A percentile compares a stretch with the other conserved stretches of the same genome.
Evolutionary conservation across 208 protist genomes (phyloP).

Genomic region (Trypanosomatidae sp.): DNA sequence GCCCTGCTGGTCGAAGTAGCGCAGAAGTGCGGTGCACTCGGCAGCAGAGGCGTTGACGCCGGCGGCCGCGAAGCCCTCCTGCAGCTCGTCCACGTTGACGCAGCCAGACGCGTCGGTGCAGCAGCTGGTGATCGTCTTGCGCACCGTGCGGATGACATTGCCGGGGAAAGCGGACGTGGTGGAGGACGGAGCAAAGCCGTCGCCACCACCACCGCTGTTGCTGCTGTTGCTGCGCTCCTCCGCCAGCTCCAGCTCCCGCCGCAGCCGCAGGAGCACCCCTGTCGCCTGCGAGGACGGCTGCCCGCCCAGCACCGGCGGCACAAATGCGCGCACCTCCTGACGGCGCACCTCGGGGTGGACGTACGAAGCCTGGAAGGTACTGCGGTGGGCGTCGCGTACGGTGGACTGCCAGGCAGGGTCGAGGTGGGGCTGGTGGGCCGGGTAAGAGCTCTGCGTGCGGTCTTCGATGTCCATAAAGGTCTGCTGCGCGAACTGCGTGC

Average conservation of each 20-base stretch:
- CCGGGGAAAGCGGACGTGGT: slow-evolving; percentile 75
- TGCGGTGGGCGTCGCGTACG: slow-evolving; percentile 9
- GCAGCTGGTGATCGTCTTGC: slow-evolving; percentile 31
- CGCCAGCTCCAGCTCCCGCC: slow-evolving; percentile 50
- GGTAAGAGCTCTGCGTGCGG: slow-evolving; percentile 65
- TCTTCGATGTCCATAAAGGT: slow-evolving; percentile 82
- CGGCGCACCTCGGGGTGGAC: slow-evolving; percentile 27
- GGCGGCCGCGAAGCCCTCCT: slow-evolving; percentile 44
- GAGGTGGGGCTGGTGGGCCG: slow-evolving; percentile 81
- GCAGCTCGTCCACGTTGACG: slow-evolving; percentile 72
- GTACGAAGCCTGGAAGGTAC: slow-evolving; percentile 30
- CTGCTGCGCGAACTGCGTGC: slow-evolving; percentile 53
- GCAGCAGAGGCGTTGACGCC: slow-evolving; percentile 35
- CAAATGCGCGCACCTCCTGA: slow-evolving; percentile 29
- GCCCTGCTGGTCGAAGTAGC: slow-evolving; percentile 60
- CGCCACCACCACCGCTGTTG: not conserved
- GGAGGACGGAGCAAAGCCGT: too few relatives aligned
- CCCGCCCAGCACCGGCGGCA: slow-evolving; percentile 57
- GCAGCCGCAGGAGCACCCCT: slow-evolving; percentile 68
- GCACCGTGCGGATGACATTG: slow-evolving; percentile 65
- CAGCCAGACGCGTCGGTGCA: slow-evolving; percentile 33
- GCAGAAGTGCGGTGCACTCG: slow-evolving; percentile 74
- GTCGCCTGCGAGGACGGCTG: slow-evolving; percentile 54
- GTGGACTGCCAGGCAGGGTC: slow-evolving; percentile 45
- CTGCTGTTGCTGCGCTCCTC: slow-evolving; percentile 14